Evolutionary conservation across 345 rosid genomes (phyloP).

Genomic region (Salix exigua): DNA sequence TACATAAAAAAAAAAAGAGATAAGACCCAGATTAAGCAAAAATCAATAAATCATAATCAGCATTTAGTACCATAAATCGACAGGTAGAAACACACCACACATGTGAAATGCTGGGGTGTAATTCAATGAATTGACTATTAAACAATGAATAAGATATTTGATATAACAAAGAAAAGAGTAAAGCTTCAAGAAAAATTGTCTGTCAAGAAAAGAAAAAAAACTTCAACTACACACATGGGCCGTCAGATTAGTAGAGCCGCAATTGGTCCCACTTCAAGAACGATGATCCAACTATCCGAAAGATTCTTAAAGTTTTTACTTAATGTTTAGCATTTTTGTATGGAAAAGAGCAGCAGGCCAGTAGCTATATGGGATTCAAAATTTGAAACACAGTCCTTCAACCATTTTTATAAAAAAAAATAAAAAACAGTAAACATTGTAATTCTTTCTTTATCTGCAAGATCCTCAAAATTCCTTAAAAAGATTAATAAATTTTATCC

Average conservation of each 20-base stretch:
- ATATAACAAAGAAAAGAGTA: neutral
- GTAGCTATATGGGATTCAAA: neutral
- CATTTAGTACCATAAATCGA: neutral
- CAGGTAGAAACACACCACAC: neutral
- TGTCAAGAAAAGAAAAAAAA: no score
- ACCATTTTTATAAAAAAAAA: neutral
- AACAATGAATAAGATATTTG: neutral
- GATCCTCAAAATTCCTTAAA: neutral
- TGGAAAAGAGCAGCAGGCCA: neutral
- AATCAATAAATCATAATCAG: neutral
- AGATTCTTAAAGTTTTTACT: neutral
- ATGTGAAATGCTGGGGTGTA: neutral
- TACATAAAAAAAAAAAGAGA: neutral
- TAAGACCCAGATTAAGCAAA: neutral
- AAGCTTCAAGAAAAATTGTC: neutral
- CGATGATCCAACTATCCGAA: neutral
- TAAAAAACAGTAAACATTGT: neutral
- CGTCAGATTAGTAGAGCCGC: neutral
- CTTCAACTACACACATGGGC: neutral
- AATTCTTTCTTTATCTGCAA: neutral
- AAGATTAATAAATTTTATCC: neutral
- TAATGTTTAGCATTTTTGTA: neutral
- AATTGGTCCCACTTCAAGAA: neutral
- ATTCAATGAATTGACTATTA: neutral
- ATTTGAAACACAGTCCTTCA: neutral